Base-by-base conservation (phyloP, 225 moss, liverwort and hornwort species). In the Straminergon stramineum region DNA sequence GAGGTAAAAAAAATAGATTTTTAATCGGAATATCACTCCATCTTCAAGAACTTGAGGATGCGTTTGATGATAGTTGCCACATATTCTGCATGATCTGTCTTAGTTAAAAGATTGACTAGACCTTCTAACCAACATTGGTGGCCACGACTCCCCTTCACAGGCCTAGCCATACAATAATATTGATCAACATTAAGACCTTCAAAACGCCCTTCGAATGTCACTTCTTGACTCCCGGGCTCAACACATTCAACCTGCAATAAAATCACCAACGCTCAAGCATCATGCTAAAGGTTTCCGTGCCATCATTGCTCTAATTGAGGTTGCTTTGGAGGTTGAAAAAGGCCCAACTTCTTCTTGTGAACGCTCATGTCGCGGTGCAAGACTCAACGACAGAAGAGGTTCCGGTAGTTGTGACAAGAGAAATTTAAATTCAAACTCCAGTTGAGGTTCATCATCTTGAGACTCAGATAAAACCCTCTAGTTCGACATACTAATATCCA, bases 11-110 rank as follows among this genome's bases (percentile, higher is more conserved):
- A n/a, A n/a, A n/a, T n/a, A 69, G 4, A 34, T 1, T 13, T n/a
- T 2, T 4, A n/a, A 69, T 2, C 13, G 0, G 4, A n/a, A 0
- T 1, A 2, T 37, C 6, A 68, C 7, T 21, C 37, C 2, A n/a
- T 37, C 17, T 11, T 3, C 6, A 68, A 68, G n/a, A 68, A 37
- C 11, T 37, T 20, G 20, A 20, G 3, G 5, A 11, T 68, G 21
- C 1, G 1, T 12, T 68, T 10, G 6, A 20, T 4, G 37, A 6
- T 68, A 8, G 3, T 6, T 20, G 9, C 20, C 11, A 37, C 2
- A 11, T 37, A 68, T 5, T 21, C 7, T 21, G 1, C 11, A 68
- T 3, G 0, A 0, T 68, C 11, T 0, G 1, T 0, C 11, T 68
- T 12, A 12, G 21, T 68, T 5, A 68, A 68, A 19, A 2, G 3